phyloP scores from a whole-genome alignment of 768 basidiomycete genomes.

The Artomyces pyxidatus region DNA sequence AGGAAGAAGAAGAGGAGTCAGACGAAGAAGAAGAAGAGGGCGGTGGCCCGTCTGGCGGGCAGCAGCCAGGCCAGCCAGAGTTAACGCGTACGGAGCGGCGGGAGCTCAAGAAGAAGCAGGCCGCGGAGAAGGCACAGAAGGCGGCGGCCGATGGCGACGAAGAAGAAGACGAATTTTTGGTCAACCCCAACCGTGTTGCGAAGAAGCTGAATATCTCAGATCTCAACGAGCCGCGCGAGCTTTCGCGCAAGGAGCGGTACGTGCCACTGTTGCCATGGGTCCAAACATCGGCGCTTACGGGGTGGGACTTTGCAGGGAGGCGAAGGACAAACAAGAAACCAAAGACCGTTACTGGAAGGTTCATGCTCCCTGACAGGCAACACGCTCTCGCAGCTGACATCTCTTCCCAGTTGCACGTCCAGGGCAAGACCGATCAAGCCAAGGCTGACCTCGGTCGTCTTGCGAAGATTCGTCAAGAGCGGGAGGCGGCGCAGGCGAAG shows the following conservation, averaged over 20 bases:
- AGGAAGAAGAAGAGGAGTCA: constrained; percentile 33
- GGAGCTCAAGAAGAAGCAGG: constrained; percentile 78
- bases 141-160: constrained; percentile 38
- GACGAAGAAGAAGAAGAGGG: constrained; percentile 22
- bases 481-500: constrained; percentile 82
- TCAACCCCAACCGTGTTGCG: constrained; percentile 68
- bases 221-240: constrained; percentile 52
- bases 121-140: constrained; percentile 32
- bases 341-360: constrained; percentile 87
- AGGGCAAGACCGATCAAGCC: constrained; percentile 88
- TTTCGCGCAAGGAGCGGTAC: constrained; percentile 60
- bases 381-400: not conserved
- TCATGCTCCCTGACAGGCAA: not conserved
- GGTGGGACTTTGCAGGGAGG: constrained; percentile 48
- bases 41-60: not conserved
- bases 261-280: constrained; percentile 6
- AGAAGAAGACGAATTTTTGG: constrained; percentile 60
- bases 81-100: constrained; percentile 64
- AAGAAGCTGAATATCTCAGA: constrained; percentile 76
- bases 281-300: not conserved
- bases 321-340: constrained; percentile 87
- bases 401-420: constrained; percentile 46
- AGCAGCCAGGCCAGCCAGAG: constrained; percentile 35
- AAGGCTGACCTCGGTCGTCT: constrained; percentile 83
- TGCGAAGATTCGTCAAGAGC: constrained; percentile 76